Base-by-base conservation (phyloP, 2,329 filamentous ascomycete genomes). In the Aspergillus sp. region DNA sequence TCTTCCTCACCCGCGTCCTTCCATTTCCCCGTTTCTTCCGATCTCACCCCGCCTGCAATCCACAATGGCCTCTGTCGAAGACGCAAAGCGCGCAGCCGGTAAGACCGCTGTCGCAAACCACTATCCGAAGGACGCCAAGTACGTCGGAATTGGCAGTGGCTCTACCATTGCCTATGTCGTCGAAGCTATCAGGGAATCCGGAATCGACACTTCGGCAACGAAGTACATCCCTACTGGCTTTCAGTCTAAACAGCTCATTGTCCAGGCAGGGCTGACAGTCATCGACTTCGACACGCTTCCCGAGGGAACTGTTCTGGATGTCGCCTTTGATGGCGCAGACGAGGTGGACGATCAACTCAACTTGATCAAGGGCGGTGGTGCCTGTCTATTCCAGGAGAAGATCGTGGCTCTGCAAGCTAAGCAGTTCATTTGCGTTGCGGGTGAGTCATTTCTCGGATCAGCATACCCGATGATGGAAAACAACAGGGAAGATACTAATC, bases 341-440 rank as follows among this genome's bases (percentile, higher is more conserved):
- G 93, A 98, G 73, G 90, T 98, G 29, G 93, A 98, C 64, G 83
- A 88, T 37, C 87, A 94, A 41, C 72, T 98, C 47, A 98, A 97
- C 69, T 89, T 91, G 62, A 97, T 98, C 73, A 97, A 97, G 74
- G 93, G 93, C 43, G 93, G 93, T 39, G 93, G 93, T 46, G 93
- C 90, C n/a, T 98, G 93, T 69, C 72, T 97, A 44, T 95, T 95
- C 73, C 93, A 97, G 68, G 93, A 98, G 72, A 98, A 98, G 74
- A 76, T 98, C 31, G 90, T 98, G 5, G 90, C 90, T 5, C 81
- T 88, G 47, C 81, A 86, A 39, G 85, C 89, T 4, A 86, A 82
- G 68, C 87, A 88, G 62, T 95, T 96, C 60, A 77, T 96, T 50
- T 91, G 88, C 58, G 88, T 94, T 45, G 89, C 88, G 44, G 85